These are phyloP conservation scores for Vigna reflexopilosa DNA, from an alignment of 306 rosid genomes.

Conservation along the genomic window DNA sequence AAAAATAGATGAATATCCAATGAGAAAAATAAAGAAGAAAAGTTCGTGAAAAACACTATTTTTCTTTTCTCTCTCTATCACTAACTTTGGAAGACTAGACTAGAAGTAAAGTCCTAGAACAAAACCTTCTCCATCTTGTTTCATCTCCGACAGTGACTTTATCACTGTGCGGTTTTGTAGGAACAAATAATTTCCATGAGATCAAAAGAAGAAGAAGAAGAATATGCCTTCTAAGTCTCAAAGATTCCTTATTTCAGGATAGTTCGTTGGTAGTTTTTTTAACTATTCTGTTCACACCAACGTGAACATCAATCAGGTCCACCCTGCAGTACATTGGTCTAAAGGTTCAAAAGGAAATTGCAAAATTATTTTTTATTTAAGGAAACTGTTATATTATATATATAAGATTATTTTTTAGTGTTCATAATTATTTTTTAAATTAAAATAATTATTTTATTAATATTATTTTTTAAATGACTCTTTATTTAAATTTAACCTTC, in stretches of 20 bases:
- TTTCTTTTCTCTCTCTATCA: conserved; percentile 5
- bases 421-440: no score
- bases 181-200: not conserved
- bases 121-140: not conserved
- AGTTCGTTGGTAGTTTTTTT: conserved; percentile 22
- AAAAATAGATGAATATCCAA: not conserved
- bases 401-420: no score
- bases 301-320: not conserved
- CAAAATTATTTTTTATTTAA: not conserved
- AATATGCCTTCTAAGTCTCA: conserved; percentile 27
- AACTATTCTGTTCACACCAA: not conserved
- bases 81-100: not conserved
- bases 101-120: conserved; percentile 9
- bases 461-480: no score
- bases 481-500: no score
- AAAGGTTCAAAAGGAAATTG: not conserved
- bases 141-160: not conserved
- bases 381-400: not conserved
- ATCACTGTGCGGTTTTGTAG: not conserved
- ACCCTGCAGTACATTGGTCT: not conserved
- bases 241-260: conserved; percentile 20
- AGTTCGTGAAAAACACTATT: not conserved
- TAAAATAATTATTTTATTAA: no score
- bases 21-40: not conserved
- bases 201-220: not conserved